phyloP scores from a whole-genome alignment of 257 asterid genomes.

The Nyctanthes arbortristis region DNA sequence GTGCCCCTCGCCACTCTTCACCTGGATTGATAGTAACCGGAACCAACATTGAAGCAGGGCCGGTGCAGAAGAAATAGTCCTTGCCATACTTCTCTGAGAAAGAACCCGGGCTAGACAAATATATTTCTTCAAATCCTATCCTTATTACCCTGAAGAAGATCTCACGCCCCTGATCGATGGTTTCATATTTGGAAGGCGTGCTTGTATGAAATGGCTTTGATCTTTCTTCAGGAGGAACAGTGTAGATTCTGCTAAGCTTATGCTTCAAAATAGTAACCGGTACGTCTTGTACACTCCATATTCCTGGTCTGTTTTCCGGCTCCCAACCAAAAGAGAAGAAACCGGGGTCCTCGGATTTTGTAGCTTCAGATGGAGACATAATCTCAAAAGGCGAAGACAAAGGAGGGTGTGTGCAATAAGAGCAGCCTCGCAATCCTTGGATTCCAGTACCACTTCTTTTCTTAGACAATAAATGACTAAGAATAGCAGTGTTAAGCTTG shows the following conservation, averaged over 20 bases:
- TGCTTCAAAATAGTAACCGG: constrained; percentile 66
- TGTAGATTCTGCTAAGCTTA: constrained; percentile 73
- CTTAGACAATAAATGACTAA: constrained; percentile 55
- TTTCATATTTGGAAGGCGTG: constrained; percentile 70
- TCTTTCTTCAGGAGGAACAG: constrained; percentile 56
- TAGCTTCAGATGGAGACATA: constrained; percentile 62
- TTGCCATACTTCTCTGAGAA: constrained; percentile 45
- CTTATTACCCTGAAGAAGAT: constrained; percentile 76
- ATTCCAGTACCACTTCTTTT: constrained; percentile 59
- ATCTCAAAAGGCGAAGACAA: constrained; percentile 62
- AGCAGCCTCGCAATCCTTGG: constrained; percentile 59
- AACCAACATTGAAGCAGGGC: constrained; percentile 71
- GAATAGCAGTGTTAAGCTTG: constrained; percentile 48
- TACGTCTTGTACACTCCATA: constrained; percentile 69
- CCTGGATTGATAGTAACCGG: constrained; percentile 73
- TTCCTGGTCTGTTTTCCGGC: constrained; percentile 64
- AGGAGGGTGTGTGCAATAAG: constrained; percentile 74
- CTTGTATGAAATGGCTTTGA: constrained; percentile 45
- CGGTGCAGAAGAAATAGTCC: constrained; percentile 73
- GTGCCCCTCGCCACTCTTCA: constrained; percentile 93
- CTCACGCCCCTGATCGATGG: constrained; percentile 80
- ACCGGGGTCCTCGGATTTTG: constrained; percentile 63
- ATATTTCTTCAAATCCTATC: constrained; percentile 78
- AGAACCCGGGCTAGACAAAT: constrained; percentile 77
- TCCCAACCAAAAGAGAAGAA: constrained; percentile 70